Conservation (phyloP, 306 rosid genomes). For the Citrullus mucosospermus region DNA sequence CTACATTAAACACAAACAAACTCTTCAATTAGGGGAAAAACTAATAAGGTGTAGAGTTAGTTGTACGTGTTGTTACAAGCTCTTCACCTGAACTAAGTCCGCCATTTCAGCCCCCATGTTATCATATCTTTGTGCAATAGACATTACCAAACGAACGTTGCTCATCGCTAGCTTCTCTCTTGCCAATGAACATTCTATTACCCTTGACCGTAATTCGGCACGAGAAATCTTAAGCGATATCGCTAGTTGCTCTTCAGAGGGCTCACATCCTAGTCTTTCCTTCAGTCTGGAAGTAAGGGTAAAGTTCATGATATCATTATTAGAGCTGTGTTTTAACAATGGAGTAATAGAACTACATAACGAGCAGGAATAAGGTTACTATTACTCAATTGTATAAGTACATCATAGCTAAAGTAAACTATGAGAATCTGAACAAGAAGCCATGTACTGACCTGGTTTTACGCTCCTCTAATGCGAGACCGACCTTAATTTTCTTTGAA, state of each 20-base stretch:
- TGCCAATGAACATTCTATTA: constrained; percentile 66
- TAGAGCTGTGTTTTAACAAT: background rate
- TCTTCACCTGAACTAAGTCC: constrained; percentile 82
- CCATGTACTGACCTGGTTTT: constrained; percentile 43
- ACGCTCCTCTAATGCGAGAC: constrained; percentile 64
- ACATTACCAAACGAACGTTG: constrained; percentile 87
- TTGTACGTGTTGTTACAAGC: background rate
- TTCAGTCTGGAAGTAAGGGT: constrained; percentile 40
- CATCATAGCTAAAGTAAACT: background rate
- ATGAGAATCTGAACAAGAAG: background rate
- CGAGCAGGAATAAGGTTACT: too few relatives aligned
- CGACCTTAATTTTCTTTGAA: constrained; percentile 67
- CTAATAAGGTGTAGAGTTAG: background rate
- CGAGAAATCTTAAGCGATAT: constrained; percentile 63
- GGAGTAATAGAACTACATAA: background rate
- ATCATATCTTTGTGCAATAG: constrained; percentile 90
- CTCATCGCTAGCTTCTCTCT: constrained; percentile 91
- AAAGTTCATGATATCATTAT: background rate
- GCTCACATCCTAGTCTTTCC: constrained; percentile 78
- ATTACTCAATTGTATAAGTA: background rate
- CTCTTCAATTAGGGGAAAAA: background rate
- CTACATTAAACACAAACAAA: constrained; percentile 26
- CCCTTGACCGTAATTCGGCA: constrained; percentile 40
- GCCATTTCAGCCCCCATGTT: constrained; percentile 88
- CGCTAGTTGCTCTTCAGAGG: constrained; percentile 78